Percentiles rank a stretch among this genome's conserved stretches.
These are phyloP conservation scores for Rhizophagus sp. DNA, from an alignment of 192 early-diverging fungal species.

Conservation along the genomic window DNA sequence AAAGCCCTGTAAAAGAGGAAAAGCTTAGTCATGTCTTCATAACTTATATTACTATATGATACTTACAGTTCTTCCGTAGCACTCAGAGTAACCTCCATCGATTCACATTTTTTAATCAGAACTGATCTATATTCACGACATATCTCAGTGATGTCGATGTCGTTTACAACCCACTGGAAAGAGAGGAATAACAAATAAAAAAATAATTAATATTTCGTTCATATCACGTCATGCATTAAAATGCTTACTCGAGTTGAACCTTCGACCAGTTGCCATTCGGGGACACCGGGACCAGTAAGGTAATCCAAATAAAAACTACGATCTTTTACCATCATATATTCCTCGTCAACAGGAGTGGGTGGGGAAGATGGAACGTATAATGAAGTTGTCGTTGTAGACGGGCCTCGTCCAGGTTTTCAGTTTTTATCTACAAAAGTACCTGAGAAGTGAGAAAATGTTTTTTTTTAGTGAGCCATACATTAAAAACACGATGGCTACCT, in stretches of 20 bases:
- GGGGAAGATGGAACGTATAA: neutral
- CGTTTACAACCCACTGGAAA: slow-evolving; percentile 6
- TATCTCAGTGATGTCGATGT: slow-evolving; percentile 20
- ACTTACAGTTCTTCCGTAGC: slow-evolving; percentile 15
- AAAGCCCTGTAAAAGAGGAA: slow-evolving; percentile 14
- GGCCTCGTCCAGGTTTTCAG: neutral
- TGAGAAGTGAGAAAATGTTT: neutral
- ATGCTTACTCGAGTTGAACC: slow-evolving; percentile 9
- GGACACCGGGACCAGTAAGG: slow-evolving; percentile 11
- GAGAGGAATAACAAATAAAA: slow-evolving; percentile 7
- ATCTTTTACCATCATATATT: neutral
- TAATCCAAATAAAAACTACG: slow-evolving; percentile 1
- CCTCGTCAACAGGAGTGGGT: neutral
- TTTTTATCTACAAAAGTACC: neutral
- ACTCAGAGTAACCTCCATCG: neutral
- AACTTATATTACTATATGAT: slow-evolving; percentile 15
- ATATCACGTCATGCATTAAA: slow-evolving; percentile 12
- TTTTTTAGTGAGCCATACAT: neutral
- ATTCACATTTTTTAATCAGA: slow-evolving; percentile 6
- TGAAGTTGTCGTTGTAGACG: neutral
- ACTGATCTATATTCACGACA: neutral
- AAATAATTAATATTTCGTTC: slow-evolving; percentile 7
- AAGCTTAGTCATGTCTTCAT: neutral
- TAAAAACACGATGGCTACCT: neutral
- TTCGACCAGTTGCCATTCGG: neutral